Percentiles rank a stretch among this genome's conserved stretches.
Evolutionary conservation across 305 asterid genomes (phyloP).

Genomic region (Fraxinus angustifolia): DNA sequence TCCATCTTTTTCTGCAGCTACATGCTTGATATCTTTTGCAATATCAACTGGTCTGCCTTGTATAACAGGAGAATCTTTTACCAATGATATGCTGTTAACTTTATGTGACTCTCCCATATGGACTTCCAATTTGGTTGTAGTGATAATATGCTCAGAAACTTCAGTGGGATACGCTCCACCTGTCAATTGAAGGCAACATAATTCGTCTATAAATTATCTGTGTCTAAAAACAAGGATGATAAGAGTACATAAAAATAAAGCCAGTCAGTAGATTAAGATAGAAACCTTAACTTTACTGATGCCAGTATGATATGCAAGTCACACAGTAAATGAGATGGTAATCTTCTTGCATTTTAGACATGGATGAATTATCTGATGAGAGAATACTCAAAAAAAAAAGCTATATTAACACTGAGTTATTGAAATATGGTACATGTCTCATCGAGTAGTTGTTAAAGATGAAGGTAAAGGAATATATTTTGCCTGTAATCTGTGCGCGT

Average conservation of each 20-base stretch:
- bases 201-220: neutral
- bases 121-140: conserved; percentile 16
- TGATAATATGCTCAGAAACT: conserved; percentile 20
- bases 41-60: neutral
- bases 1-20: neutral
- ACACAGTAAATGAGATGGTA: neutral
- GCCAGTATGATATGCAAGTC: neutral
- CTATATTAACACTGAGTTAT: neutral
- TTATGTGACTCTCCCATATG: conserved; percentile 26
- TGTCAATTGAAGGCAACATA: conserved; percentile 14
- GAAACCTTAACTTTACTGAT: neutral
- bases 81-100: conserved; percentile 14
- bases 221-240: neutral
- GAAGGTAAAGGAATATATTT: neutral
- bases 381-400: neutral
- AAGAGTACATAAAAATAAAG: neutral
- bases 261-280: neutral
- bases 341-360: neutral
- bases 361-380: neutral
- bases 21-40: neutral
- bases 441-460: neutral
- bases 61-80: conserved; percentile 14
- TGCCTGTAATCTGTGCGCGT: neutral
- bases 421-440: neutral
- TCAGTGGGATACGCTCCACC: conserved; percentile 21